These are phyloP conservation scores for Penicillium sp. DNA, from an alignment of 2,329 filamentous ascomycete genomes.

Conservation along the genomic window DNA sequence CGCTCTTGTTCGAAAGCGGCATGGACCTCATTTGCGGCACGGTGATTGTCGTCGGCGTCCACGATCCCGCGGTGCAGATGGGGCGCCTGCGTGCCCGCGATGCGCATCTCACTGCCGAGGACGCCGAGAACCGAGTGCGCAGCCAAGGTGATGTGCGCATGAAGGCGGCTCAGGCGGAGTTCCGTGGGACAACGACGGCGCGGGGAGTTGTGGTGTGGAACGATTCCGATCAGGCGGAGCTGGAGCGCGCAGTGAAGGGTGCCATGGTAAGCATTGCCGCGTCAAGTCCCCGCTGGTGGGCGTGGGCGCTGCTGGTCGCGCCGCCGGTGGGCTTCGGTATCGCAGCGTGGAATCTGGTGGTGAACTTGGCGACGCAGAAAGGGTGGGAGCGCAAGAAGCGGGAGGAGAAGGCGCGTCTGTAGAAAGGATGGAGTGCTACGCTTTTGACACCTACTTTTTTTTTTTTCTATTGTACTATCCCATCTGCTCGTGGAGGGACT, in stretches of 20 bases:
- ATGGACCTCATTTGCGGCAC: conserved; percentile 83
- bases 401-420: conserved; percentile 59
- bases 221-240: conserved; percentile 68
- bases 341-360: conserved; percentile 68
- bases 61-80: conserved; percentile 79
- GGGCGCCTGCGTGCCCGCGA: conserved; percentile 71
- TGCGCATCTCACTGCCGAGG: conserved; percentile 72
- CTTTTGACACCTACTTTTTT: not conserved
- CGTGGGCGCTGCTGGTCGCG: conserved; percentile 63
- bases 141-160: conserved; percentile 83
- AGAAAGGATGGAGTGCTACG: not conserved
- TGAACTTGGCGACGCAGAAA: conserved; percentile 67
- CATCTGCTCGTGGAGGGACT: not conserved
- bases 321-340: conserved; percentile 71
- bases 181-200: conserved; percentile 52
- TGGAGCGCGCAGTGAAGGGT: conserved; percentile 64
- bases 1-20: conserved; percentile 82
- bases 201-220: conserved; percentile 87
- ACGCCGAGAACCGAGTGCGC: conserved; percentile 79
- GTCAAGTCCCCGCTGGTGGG: conserved; percentile 78
- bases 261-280: conserved; percentile 63
- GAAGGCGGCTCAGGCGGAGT: conserved; percentile 74
- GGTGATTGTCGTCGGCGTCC: conserved; percentile 82
- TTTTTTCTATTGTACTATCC: not conserved
- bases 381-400: conserved; percentile 64